Percentiles rank a stretch among this genome's conserved stretches.
Conservation (phyloP, 305 asterid genomes). For the Fraxinus angustifolia region DNA sequence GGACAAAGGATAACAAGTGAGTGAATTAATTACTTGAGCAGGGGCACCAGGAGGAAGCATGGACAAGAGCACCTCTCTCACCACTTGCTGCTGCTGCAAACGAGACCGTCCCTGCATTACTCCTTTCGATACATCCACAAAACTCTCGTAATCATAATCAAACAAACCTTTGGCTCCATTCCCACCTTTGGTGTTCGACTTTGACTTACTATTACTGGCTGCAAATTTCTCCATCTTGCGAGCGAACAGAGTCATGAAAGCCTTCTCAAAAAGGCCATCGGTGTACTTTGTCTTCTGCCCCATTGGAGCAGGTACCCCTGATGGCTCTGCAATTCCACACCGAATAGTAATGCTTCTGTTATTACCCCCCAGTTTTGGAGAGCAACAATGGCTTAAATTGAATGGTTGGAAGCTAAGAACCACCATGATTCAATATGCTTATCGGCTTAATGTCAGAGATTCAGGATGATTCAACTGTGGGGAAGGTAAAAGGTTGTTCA, state of each 20-base stretch:
- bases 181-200: not conserved
- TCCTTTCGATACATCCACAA: slow-evolving; percentile 65
- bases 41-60: slow-evolving; percentile 98
- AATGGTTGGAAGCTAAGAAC: slow-evolving; percentile 43
- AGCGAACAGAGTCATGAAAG: slow-evolving; percentile 74
- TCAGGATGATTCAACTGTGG: not conserved
- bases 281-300: slow-evolving; percentile 87
- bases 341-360: slow-evolving; percentile 23
- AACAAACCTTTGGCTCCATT: slow-evolving; percentile 40
- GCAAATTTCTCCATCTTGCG: slow-evolving; percentile 84
- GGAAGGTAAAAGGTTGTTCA: not conserved
- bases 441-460: not conserved
- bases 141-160: slow-evolving; percentile 76
- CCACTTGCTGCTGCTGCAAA: slow-evolving; percentile 77
- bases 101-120: slow-evolving; percentile 75
- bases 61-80: slow-evolving; percentile 78
- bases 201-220: slow-evolving; percentile 5
- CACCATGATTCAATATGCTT: slow-evolving; percentile 33
- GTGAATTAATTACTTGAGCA: slow-evolving; percentile 52
- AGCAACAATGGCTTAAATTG: slow-evolving; percentile 22
- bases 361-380: not conserved
- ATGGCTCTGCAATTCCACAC: slow-evolving; percentile 77
- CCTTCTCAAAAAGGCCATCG: slow-evolving; percentile 76
- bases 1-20: not conserved
- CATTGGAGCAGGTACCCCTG: slow-evolving; percentile 84